A percentile compares a stretch with the other conserved stretches of the same genome.
phyloP scores from a whole-genome alignment of 208 protist species.

The Trichomonas gallinae region DNA sequence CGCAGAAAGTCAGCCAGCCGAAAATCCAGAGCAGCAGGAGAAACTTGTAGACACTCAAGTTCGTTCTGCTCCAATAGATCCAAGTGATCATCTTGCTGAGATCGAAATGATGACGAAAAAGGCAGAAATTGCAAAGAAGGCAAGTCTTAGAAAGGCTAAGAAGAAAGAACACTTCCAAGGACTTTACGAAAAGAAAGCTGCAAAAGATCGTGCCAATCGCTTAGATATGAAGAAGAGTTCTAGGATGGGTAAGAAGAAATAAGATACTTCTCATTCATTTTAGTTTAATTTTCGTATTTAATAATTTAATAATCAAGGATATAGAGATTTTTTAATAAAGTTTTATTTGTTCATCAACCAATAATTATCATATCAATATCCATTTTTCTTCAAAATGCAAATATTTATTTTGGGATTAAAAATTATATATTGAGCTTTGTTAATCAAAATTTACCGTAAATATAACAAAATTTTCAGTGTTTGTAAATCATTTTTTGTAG shows the following conservation, averaged over 20 bases:
- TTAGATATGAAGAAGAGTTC: background rate
- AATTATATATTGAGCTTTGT: too few relatives aligned
- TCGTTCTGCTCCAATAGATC: background rate
- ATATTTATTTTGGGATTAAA: too few relatives aligned
- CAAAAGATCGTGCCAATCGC: background rate
- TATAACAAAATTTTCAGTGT: too few relatives aligned
- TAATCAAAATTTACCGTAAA: too few relatives aligned
- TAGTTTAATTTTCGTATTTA: background rate
- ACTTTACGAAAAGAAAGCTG: background rate
- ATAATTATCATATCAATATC: too few relatives aligned
- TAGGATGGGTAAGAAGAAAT: background rate
- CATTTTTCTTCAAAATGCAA: too few relatives aligned
- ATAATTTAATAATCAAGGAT: background rate
- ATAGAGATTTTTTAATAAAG: background rate
- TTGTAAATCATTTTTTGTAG: too few relatives aligned
- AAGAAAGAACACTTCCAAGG: background rate
- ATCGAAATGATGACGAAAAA: background rate
- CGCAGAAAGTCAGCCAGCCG: background rate
- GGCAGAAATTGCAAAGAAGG: background rate
- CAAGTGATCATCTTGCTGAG: background rate
- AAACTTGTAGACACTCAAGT: background rate
- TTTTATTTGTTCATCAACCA: background rate
- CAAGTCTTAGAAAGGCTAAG: background rate
- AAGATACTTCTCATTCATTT: background rate
- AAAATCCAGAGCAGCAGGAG: background rate